Percentiles rank a stretch among this genome's conserved stretches.
These are phyloP conservation scores for Fagus crenata DNA, from an alignment of 306 rosid species.

Conservation along the genomic window DNA sequence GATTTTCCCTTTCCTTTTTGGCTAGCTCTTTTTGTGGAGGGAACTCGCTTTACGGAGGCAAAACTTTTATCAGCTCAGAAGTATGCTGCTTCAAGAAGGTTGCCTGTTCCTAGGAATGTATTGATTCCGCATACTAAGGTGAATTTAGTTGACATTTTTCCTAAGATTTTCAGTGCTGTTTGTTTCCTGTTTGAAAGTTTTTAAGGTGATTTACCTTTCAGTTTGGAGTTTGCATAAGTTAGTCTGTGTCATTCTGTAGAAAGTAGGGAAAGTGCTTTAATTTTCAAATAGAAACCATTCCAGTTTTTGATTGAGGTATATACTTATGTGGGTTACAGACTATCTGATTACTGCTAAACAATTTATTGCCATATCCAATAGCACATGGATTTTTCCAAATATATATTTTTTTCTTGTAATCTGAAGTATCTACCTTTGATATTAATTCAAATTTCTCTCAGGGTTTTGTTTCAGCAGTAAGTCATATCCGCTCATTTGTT, in stretches of 20 bases:
- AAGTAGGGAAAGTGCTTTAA: not conserved
- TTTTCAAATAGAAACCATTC: not conserved
- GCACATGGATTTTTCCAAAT: conserved; percentile 1
- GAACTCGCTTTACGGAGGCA: conserved; percentile 79
- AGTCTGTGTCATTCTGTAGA: too few species aligned
- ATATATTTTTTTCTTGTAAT: conserved; percentile 9
- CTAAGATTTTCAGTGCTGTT: not conserved
- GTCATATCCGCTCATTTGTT: conserved; percentile 49
- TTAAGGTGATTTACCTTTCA: not conserved
- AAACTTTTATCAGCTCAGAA: conserved; percentile 74
- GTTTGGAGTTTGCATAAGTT: not conserved
- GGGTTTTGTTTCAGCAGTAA: conserved; percentile 84
- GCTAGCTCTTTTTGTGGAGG: conserved; percentile 91
- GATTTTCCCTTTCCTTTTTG: conserved; percentile 73
- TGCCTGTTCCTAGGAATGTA: conserved; percentile 76
- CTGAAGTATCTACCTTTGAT: not conserved
- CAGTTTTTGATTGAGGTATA: not conserved
- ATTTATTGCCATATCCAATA: not conserved
- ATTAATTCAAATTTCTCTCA: conserved; percentile 23
- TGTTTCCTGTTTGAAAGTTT: conserved; percentile 6
- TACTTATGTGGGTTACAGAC: not conserved
- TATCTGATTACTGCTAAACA: conserved; percentile 2
- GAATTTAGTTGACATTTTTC: conserved; percentile 6
- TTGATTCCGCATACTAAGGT: conserved; percentile 94
- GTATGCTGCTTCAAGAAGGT: conserved; percentile 77